These are phyloP conservation scores for Theileria parva DNA, from an alignment of 169 alveolate species.

Conservation along the genomic window DNA sequence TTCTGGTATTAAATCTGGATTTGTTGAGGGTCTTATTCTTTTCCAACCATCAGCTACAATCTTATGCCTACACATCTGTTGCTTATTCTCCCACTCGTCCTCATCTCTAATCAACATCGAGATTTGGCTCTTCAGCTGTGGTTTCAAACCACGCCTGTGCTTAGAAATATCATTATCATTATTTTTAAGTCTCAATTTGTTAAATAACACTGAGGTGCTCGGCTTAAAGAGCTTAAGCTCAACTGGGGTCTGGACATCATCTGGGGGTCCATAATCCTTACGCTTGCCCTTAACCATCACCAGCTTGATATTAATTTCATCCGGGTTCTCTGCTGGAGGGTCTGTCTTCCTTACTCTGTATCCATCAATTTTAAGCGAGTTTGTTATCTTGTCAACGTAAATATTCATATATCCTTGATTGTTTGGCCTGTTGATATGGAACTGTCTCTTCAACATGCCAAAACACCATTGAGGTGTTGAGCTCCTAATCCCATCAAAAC, in stretches of 20 bases:
- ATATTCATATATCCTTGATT: conserved; percentile 27
- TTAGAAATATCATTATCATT: not conserved
- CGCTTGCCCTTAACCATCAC: conserved; percentile 2
- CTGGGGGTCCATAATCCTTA: not conserved
- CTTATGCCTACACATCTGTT: conserved; percentile 58
- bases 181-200: not conserved
- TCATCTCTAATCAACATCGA: conserved; percentile 75
- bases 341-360: conserved; percentile 7
- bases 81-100: conserved; percentile 78
- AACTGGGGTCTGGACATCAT: not conserved
- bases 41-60: conserved; percentile 74
- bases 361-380: conserved; percentile 48
- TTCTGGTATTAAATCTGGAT: conserved; percentile 71
- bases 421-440: conserved; percentile 54
- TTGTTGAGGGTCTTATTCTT: conserved; percentile 69
- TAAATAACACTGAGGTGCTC: not conserved
- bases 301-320: conserved; percentile 44
- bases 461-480: conserved; percentile 66
- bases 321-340: not conserved
- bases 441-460: conserved; percentile 58
- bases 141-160: not conserved
- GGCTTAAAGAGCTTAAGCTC: not conserved
- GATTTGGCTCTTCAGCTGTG: conserved; percentile 33
- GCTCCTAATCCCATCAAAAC: conserved; percentile 30
- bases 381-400: conserved; percentile 51